phyloP scores from a whole-genome alignment of 176 grass and related monocot species.

The Leersia perrieri region DNA sequence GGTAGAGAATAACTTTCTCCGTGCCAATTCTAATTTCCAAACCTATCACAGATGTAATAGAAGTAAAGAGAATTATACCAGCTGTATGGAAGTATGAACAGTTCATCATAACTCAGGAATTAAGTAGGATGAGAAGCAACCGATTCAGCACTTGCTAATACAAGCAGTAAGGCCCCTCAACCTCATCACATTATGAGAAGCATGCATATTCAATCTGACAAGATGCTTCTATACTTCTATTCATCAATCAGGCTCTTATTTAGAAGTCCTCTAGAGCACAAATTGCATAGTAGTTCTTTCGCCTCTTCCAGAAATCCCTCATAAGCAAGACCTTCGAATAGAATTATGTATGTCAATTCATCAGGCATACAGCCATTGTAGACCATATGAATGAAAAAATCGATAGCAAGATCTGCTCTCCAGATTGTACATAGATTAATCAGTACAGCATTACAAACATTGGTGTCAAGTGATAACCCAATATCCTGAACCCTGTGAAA shows the following conservation, averaged over 20 bases:
- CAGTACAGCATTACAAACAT: slow-evolving; percentile 31
- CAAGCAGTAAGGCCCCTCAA: not conserved
- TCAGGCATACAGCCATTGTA: slow-evolving; percentile 33
- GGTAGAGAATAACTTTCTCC: too few relatives aligned
- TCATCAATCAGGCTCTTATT: slow-evolving; percentile 19
- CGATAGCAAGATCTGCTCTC: slow-evolving; percentile 32
- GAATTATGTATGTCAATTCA: slow-evolving; percentile 40
- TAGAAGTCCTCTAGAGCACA: slow-evolving; percentile 35
- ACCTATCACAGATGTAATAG: too few relatives aligned
- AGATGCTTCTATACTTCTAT: not conserved
- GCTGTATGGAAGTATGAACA: too few relatives aligned
- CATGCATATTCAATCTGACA: not conserved
- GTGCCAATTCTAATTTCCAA: too few relatives aligned
- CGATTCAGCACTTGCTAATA: not conserved
- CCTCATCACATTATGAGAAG: not conserved
- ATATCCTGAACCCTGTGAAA: slow-evolving; percentile 29
- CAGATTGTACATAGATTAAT: slow-evolving; percentile 29
- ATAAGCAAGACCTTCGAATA: slow-evolving; percentile 34
- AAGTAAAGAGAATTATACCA: too few relatives aligned
- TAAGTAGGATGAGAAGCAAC: not conserved
- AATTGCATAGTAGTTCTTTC: slow-evolving; percentile 15
- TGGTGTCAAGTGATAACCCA: slow-evolving; percentile 14
- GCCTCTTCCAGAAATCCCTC: slow-evolving; percentile 38
- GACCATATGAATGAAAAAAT: slow-evolving; percentile 39
- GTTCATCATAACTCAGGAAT: not conserved